Evolutionary conservation across 2,329 filamentous ascomycete species (phyloP).

Genomic region (Dactylellina drechsleri): DNA sequence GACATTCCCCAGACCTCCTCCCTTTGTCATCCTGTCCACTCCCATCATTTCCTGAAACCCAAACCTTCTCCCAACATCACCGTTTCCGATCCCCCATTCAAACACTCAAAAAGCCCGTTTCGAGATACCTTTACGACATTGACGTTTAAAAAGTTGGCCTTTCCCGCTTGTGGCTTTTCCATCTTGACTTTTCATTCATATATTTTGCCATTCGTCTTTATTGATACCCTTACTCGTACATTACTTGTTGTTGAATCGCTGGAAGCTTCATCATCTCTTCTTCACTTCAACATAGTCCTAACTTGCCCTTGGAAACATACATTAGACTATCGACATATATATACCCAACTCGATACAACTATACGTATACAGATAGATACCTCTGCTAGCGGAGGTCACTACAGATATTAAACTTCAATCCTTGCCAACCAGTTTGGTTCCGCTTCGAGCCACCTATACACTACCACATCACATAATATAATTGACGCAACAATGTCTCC

Average conservation of each 20-base stretch:
- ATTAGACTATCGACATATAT: not conserved
- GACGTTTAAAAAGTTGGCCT: slow-evolving; percentile 50
- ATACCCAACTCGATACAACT: slow-evolving; percentile 21
- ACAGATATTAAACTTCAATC: not conserved
- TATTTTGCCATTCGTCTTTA: not conserved
- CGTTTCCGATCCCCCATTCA: slow-evolving; percentile 18
- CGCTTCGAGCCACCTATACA: not conserved
- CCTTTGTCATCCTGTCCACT: slow-evolving; percentile 29
- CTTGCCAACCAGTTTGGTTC: slow-evolving; percentile 17
- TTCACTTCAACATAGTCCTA: not conserved
- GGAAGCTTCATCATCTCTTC: slow-evolving; percentile 5
- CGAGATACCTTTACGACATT: slow-evolving; percentile 51
- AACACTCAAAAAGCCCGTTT: too few relatives aligned
- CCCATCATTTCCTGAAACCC: slow-evolving; percentile 26
- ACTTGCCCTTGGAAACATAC: slow-evolving; percentile 18
- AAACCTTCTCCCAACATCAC: slow-evolving; percentile 13
- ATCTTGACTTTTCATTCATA: not conserved
- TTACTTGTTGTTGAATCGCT: slow-evolving; percentile 2
- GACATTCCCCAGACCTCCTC: slow-evolving; percentile 32
- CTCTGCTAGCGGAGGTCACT: slow-evolving; percentile 36
- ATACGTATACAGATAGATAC: slow-evolving; percentile 6
- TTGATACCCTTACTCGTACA: slow-evolving; percentile 37
- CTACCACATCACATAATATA: not conserved
- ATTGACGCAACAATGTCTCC: slow-evolving; percentile 35
- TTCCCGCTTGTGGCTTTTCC: slow-evolving; percentile 17